These are phyloP conservation scores for Alternaria rosae DNA, from an alignment of 2,329 filamentous ascomycete species.

Conservation along the genomic window DNA sequence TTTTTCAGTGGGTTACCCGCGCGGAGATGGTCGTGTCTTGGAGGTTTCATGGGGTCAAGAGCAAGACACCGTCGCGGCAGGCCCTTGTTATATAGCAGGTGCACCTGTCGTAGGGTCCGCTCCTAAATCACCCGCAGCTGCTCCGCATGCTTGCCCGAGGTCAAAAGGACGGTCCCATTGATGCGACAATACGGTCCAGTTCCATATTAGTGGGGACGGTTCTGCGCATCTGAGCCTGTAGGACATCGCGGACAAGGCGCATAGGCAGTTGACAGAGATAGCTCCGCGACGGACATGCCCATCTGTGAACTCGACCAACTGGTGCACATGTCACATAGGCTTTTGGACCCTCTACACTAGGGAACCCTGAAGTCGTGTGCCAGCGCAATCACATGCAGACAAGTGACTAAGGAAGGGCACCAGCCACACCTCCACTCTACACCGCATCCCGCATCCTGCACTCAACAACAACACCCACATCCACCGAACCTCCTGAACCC, in stretches of 20 bases:
- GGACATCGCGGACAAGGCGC: neutral
- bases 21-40: conserved; percentile 24
- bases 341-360: conserved; percentile 3
- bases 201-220: conserved; percentile 7
- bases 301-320: neutral
- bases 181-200: conserved; percentile 8
- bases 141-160: conserved; percentile 40
- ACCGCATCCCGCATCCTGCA: conserved; percentile 29
- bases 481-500: neutral
- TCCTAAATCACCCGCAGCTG: conserved; percentile 37
- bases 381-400: conserved; percentile 31
- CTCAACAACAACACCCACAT: conserved; percentile 15
- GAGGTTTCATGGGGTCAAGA: conserved; percentile 27
- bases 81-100: conserved; percentile 35
- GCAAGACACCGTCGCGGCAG: conserved; percentile 21
- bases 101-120: conserved; percentile 17
- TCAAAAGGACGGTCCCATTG: conserved; percentile 11
- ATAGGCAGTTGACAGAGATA: neutral
- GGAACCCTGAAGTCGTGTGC: conserved; percentile 15
- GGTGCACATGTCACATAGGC: neutral
- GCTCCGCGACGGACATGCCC: neutral
- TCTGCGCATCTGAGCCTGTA: neutral
- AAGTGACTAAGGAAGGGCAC: conserved; percentile 26
- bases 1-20: conserved; percentile 24
- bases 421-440: conserved; percentile 35